Evolutionary conservation across 441 rosid species (phyloP).

Genomic region (Populus trichocarpa): DNA sequence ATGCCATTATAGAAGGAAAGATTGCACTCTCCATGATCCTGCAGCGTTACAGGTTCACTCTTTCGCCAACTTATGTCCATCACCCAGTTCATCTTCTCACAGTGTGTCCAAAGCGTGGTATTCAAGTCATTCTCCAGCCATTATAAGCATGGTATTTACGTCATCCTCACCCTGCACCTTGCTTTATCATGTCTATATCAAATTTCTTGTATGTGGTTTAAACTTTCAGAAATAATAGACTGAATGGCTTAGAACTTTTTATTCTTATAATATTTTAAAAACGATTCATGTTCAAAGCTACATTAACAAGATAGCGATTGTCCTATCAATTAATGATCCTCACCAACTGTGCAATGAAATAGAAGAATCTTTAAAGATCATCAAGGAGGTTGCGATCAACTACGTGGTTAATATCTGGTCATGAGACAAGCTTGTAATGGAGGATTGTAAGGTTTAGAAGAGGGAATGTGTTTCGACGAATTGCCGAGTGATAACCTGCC

Average conservation of each 20-base stretch:
- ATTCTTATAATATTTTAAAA: neutral
- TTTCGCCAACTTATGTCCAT: no score
- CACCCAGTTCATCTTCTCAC: no score
- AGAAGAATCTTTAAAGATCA: neutral
- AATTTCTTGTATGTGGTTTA: neutral
- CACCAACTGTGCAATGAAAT: no score
- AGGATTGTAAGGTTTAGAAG: no score
- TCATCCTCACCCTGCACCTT: neutral
- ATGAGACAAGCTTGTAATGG: no score
- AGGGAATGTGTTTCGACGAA: no score
- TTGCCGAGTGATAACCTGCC: neutral
- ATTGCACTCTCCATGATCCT: no score
- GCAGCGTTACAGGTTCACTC: no score
- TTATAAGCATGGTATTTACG: no score
- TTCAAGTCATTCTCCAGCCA: no score
- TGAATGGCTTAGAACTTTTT: neutral
- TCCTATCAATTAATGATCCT: neutral
- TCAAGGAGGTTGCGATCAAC: neutral
- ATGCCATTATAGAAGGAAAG: neutral
- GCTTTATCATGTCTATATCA: neutral
- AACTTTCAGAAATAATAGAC: neutral
- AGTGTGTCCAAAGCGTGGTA: no score
- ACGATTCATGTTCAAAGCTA: neutral
- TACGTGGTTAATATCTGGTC: no score
- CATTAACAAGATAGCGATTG: neutral